Percentiles rank a stretch among this genome's conserved stretches.
Evolutionary conservation across 2,329 filamentous ascomycete species (phyloP).

Genomic region (Diatrype stigma): DNA sequence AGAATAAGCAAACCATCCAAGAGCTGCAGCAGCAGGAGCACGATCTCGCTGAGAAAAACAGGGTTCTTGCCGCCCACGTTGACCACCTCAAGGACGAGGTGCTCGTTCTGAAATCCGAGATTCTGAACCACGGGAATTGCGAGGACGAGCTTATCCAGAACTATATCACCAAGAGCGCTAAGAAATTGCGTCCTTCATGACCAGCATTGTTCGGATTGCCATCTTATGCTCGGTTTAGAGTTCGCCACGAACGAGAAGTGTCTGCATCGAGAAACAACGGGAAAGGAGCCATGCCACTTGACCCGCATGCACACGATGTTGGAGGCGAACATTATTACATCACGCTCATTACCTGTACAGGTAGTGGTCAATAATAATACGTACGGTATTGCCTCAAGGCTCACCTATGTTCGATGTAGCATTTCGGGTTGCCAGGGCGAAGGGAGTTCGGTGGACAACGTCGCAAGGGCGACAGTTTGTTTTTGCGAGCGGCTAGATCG

Average conservation of each 20-base stretch:
- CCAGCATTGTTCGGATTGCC: not conserved
- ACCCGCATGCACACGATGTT: too few species aligned
- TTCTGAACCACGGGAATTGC: constrained; percentile 26
- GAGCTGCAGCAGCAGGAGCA: constrained; percentile 37
- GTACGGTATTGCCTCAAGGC: too few species aligned
- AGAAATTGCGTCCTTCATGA: not conserved
- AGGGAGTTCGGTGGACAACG: too few species aligned
- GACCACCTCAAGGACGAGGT: constrained; percentile 22
- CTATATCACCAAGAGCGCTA: constrained; percentile 6
- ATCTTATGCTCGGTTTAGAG: not conserved
- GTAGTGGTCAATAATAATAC: too few species aligned
- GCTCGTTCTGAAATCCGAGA: constrained; percentile 24
- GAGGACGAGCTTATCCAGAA: constrained; percentile 22
- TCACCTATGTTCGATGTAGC: too few species aligned
- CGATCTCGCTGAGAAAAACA: constrained; percentile 19
- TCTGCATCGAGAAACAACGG: too few species aligned
- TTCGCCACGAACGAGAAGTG: not conserved
- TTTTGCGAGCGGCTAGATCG: too few species aligned
- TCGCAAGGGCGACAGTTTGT: too few species aligned
- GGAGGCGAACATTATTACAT: too few species aligned
- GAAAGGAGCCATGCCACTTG: too few species aligned
- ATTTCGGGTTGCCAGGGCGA: too few species aligned
- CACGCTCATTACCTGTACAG: too few species aligned
- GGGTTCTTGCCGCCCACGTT: constrained; percentile 17
- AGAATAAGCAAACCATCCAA: constrained; percentile 50